Conservation (phyloP, 1,284 basidiomycete genomes). For the Anthracocystis panici-leucophaei region DNA sequence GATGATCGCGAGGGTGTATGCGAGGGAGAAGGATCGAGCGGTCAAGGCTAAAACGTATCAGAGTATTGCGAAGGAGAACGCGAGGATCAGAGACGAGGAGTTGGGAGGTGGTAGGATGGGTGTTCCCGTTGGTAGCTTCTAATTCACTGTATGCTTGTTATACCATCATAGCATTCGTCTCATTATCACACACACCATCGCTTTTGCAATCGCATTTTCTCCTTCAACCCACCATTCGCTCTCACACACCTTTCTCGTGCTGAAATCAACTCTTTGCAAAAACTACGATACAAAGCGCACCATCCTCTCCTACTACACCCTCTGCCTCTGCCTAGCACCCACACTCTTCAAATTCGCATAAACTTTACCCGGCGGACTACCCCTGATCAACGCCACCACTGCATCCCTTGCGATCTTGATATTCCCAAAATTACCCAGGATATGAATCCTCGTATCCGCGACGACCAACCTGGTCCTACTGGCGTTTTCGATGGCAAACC, state of each 20-base stretch:
- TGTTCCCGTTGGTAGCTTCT: slow-evolving; percentile 28
- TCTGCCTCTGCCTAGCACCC: slow-evolving; percentile 90
- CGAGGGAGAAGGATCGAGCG: slow-evolving; percentile 51
- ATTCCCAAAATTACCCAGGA: slow-evolving; percentile 93
- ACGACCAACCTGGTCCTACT: slow-evolving; percentile 95
- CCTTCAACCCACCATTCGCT: no score
- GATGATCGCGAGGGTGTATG: slow-evolving; percentile 48
- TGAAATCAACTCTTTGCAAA: no score
- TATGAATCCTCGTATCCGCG: slow-evolving; percentile 97
- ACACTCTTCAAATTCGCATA: slow-evolving; percentile 80
- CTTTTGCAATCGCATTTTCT: neutral
- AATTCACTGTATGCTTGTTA: neutral
- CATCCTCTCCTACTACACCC: no score
- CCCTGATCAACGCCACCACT: slow-evolving; percentile 92
- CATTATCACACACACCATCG: neutral
- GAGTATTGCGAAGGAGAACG: slow-evolving; percentile 42
- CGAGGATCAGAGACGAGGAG: slow-evolving; percentile 52
- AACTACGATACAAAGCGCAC: no score
- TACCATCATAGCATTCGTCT: neutral
- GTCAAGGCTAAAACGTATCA: slow-evolving; percentile 52
- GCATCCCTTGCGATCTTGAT: slow-evolving; percentile 97
- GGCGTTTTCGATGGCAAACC: slow-evolving; percentile 98
- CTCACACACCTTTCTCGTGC: no score
- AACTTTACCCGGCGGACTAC: slow-evolving; percentile 95
- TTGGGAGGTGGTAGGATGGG: slow-evolving; percentile 57